Evolutionary conservation across 2,329 filamentous ascomycete genomes (phyloP).

Genomic region (Penicillium thymicola): DNA sequence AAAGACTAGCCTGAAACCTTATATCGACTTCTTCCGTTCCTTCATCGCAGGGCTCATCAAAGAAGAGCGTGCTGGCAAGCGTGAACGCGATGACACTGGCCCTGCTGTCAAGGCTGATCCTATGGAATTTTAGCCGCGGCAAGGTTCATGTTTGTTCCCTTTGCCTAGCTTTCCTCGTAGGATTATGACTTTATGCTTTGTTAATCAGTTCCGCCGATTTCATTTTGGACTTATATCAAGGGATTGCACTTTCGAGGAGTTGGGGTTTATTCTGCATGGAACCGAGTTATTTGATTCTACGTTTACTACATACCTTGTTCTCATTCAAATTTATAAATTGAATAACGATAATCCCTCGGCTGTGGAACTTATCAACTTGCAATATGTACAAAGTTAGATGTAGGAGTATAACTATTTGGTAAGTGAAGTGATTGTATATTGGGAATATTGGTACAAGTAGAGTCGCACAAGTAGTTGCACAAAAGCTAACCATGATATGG

Average conservation of each 20-base stretch:
- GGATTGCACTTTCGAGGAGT: background rate
- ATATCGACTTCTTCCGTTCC: slow-evolving; percentile 80
- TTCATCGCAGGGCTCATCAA: slow-evolving; percentile 78
- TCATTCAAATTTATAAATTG: background rate
- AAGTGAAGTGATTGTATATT: slow-evolving; percentile 7
- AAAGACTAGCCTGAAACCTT: slow-evolving; percentile 92
- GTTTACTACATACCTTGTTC: background rate
- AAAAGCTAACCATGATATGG: slow-evolving; percentile 31
- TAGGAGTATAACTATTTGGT: background rate
- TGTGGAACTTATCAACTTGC: background rate
- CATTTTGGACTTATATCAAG: background rate
- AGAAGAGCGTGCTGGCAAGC: slow-evolving; percentile 60
- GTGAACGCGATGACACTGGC: slow-evolving; percentile 50
- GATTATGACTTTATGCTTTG: slow-evolving; percentile 21
- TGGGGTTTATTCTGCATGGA: background rate
- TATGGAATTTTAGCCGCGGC: slow-evolving; percentile 61
- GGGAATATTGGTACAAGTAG: slow-evolving; percentile 10
- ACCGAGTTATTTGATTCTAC: background rate
- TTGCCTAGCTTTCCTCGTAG: background rate
- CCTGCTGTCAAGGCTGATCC: slow-evolving; percentile 44
- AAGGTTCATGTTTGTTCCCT: background rate
- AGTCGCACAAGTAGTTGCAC: background rate
- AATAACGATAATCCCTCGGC: background rate
- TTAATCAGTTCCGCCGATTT: background rate
- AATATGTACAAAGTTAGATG: background rate